Evolutionary conservation across 495 filamentous ascomycete genomes (phyloP), one percentile per base, ranked within the genome.

Genomic region (Recurvomyces mirabilis): DNA sequence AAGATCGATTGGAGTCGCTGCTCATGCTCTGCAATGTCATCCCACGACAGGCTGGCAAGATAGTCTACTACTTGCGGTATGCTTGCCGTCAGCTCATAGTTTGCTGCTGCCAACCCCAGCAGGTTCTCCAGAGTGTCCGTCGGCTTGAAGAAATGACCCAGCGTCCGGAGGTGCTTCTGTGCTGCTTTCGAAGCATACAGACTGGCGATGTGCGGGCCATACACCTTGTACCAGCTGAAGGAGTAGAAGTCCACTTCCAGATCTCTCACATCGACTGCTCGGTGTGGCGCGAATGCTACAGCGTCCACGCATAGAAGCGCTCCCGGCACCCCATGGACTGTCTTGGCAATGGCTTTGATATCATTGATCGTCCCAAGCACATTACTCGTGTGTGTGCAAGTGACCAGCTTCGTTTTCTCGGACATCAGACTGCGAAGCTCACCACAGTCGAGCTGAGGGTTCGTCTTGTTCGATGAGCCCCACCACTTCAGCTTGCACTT

Each of bases 201-300:
- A 48, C 77, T 66, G 1, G 81, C 67, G 14, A 84, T 64, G 49
- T 85, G 82, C 3, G 82, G 82, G 82, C 77, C 66, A 65, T 45
- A 45, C 14, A 50, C 14, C 25, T 51, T 45, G 61, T 84, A 84
- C 74, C 82, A 87, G 2, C 69, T 75, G 51, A 84, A 79, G n/a
- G 73, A 66, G 55, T 86, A 87, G 55, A 84, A 73, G 53, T 86
- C 82, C 0, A 81, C 80, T 0, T 70, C 80, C 4, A 85, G 64
- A 1, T 55, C 73, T 41, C 65, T 64, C 13, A 86, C 77, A 56
- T 88, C 78, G 21, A 86, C 63, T 22, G 59, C 62, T 22, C 82
- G 63, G 51, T 88, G 83, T 2, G 82, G 81, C 12, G 81, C 81
- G 47, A 73, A 77, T 21, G 78, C 77, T 0, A 86, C 82, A 1